Base-by-base conservation (phyloP, 192 early-diverging fungal genomes). In the Dissophora ornata region DNA sequence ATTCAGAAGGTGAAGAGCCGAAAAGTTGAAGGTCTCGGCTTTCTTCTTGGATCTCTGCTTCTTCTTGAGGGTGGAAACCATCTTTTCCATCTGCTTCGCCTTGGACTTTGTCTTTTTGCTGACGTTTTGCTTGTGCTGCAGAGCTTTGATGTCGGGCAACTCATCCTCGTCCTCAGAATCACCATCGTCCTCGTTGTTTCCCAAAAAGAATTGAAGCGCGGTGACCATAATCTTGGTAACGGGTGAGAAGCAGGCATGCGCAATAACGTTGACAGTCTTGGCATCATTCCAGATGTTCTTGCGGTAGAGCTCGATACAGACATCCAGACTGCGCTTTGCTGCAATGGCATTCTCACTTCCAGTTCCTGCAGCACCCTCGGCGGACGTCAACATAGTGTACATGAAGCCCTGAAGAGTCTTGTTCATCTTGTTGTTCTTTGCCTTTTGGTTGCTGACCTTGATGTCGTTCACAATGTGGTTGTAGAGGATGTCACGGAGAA, bases 211-310 rank as follows among this genome's bases (percentile, higher is more conserved):
- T 56, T 96, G 91, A 8, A 98, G 78, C 1, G 97, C 98, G 1
- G 95, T 95, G 19, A 95, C 90, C 66, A 92, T 90, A 33, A 99
- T 86, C 79, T 99, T 99, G 79, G 93, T 85, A 10, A 90, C 88
- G 25, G 90, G 90, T 40, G 94, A 97, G 61, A 98, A 96, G 80
- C 95, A 97, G 10, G 97, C 97, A 71, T 97, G 93, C 16, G 94
- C 91, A 80, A 99, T 94, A 18, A 99, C 94, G 81, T 99, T 99
- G 63, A 97, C 96, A 19, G 98, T 98, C 85, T 99, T 99, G 44
- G 92, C 89, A 79, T 98, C 98, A 64, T 96, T 95, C 90, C 98
- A 99, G 18, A 99, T 87, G 66, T 93, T 90, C 82, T 98, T 99
- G 66, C 89, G 87, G 84, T 99, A 99, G 26, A 98, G 82, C 54